phyloP scores from a whole-genome alignment of 306 rosid genomes.

The Rosa lucieae region DNA sequence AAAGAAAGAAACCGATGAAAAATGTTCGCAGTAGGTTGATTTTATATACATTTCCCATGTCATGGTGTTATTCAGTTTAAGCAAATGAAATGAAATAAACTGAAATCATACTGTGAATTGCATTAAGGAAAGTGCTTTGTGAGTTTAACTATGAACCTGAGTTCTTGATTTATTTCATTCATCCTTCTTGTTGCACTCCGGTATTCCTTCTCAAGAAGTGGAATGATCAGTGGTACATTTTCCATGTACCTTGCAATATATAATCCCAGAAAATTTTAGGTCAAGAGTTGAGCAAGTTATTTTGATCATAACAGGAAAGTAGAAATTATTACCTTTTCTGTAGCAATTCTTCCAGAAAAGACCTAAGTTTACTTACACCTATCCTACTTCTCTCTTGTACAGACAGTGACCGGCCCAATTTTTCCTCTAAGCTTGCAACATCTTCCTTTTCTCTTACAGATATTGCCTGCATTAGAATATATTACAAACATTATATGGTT shows the following conservation, averaged over 20 bases:
- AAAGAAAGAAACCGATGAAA: not conserved
- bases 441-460: constrained; percentile 81
- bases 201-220: constrained; percentile 97
- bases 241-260: constrained; percentile 79
- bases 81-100: not conserved
- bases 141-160: constrained; percentile 51
- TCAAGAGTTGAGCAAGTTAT: not conserved
- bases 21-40: not conserved
- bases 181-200: constrained; percentile 67
- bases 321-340: constrained; percentile 60
- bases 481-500: not conserved
- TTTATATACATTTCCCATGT: not conserved
- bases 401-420: constrained; percentile 73
- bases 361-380: constrained; percentile 89
- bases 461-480: constrained; percentile 64
- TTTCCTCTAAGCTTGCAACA: constrained; percentile 75
- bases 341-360: constrained; percentile 80
- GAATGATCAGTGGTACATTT: constrained; percentile 81
- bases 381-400: constrained; percentile 82
- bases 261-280: constrained; percentile 27
- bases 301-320: not conserved
- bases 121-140: too few species aligned
- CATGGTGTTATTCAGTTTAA: not conserved
- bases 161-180: constrained; percentile 77
- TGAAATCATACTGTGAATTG: not conserved